Evolutionary conservation across 1,139 yeast genomes (phyloP), one percentile per base, ranked within the genome.

Genomic region (Candida buenavistaensis): DNA sequence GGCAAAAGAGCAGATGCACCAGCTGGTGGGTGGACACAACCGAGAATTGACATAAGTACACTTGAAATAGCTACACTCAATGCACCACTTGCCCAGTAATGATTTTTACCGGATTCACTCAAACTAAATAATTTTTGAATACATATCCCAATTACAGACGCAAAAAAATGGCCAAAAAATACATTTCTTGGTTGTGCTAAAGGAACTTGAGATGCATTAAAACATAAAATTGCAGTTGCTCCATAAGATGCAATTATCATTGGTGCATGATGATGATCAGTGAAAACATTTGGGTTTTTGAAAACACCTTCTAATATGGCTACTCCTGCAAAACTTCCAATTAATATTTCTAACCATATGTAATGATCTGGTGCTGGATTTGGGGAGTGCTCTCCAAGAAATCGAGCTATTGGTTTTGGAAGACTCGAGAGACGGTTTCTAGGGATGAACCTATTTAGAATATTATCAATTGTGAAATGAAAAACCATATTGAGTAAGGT

Each of bases 1-100:
- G 88, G 86, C 6, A 82, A 55, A 17, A 82, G 52, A 0, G 89
- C 87, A 9, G 83, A 72, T 1, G 89, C 88, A 2, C 89, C 89
- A 1, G 84, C 82, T 0, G 89, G 89, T 0, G 89, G 89, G 54
- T 82, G 89, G 1, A 80, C 74, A 39, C 81, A 73, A 45, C 78
- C 78, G 6, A 69, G 55, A 0, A 80, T 47, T n/a, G 75, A 58
- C 86, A 81, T 80, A 10, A 62, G 55, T 7, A 75, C 78, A 7
- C 82, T 74, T 1, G 82, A 52, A 2, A 78, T 47, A 0, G 72
- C 83, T 5, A 80, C 83, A 35, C 81, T 64, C 23, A 82, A 53
- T 0, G 85, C 82, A 1, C 82, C 88, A 14, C 76, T 70, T 4
- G 80, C 63, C 76, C 83, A 82, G 43, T 75, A 65, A 50, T 78